Evolutionary conservation across 1,284 basidiomycete species (phyloP), one percentile per base, ranked within the genome.

Genomic region (Moniliella sp.): DNA sequence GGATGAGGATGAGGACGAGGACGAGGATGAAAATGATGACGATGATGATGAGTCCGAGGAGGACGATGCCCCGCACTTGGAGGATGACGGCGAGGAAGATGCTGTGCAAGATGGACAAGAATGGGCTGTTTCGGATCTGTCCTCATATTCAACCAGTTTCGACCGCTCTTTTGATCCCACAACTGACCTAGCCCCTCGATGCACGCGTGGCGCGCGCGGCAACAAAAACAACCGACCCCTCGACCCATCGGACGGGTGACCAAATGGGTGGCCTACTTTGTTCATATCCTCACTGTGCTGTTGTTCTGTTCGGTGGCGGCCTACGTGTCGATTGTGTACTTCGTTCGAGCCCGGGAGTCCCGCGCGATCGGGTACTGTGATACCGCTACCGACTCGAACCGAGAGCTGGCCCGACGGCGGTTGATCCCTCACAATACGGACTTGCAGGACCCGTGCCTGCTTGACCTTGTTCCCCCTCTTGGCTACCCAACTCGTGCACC

Each of bases 351-450:
- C 8, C 34, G 35, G 14, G 47, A 48, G n/a, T 46, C 42, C 8
- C 37, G 36, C 4, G 33, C 33, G 3, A 31, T 52, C 2, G 55
- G 55, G 18, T 58, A 42, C 32, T 58, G 55, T 35, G 44, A 48
- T 26, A 42, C 34, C 3, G 39, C 37, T 5, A 38, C 40, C 7
- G 14, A 36, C 18, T 36, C 37, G 28, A 51, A 50, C 30, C 19
- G 36, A 14, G 30, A 43, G 13, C 35, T 48, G 10, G 38, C 21
- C n/a, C n/a, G 8, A 23, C 21, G n/a, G 21, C 21, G n/a, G 21
- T 7, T n/a, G 21, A 7, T 23, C 8, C 21, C 8, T n/a, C 21
- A 23, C 8, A n/a, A 23, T 23, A n/a, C 7, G 8, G 8, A 23
- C 8, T n/a, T 23, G 7, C 21, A 7, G 8, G n/a, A 23, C 21